These are phyloP conservation scores for Chara braunii DNA, from an alignment of 139 green algal species.

Conservation along the genomic window DNA sequence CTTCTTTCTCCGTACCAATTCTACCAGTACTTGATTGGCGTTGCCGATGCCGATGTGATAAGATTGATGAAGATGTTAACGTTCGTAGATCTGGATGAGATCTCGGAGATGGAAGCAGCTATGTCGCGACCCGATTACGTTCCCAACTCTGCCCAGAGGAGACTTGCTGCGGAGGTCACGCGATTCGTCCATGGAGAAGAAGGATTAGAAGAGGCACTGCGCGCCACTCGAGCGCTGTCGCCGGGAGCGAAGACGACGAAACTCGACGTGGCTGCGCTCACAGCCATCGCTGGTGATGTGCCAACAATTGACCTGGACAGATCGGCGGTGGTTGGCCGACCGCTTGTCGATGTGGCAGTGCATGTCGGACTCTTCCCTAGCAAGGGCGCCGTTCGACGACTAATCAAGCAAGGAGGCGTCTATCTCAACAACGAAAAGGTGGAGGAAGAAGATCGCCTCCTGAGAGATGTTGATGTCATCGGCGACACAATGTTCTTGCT, in stretches of 20 bases:
- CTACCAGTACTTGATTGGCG: slow-evolving; percentile 86
- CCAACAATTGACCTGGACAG: slow-evolving; percentile 54
- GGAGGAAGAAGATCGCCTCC: slow-evolving; percentile 1
- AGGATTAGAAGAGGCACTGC: slow-evolving; percentile 76
- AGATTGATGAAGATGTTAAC: slow-evolving; percentile 90
- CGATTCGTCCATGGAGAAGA: slow-evolving; percentile 90
- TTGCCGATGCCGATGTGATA: slow-evolving; percentile 75
- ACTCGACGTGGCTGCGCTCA: too few relatives aligned
- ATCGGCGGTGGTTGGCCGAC: slow-evolving; percentile 50
- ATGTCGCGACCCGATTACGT: slow-evolving; percentile 51
- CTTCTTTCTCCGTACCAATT: slow-evolving; percentile 95
- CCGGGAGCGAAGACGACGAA: slow-evolving; percentile 67
- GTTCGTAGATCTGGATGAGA: slow-evolving; percentile 81
- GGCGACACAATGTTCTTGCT: slow-evolving; percentile 82
- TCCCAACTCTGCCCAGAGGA: slow-evolving; percentile 79
- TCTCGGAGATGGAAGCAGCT: slow-evolving; percentile 47
- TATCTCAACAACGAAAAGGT: slow-evolving; percentile 89
- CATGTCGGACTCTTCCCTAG: slow-evolving; percentile 65
- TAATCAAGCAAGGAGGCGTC: slow-evolving; percentile 69
- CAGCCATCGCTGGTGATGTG: slow-evolving; percentile 48
- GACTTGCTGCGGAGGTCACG: slow-evolving; percentile 80
- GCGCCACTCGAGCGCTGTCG: slow-evolving; percentile 69
- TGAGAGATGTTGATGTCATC: slow-evolving; percentile 62
- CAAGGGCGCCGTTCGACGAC: slow-evolving; percentile 69
- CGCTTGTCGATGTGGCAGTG: slow-evolving; percentile 75